Conservation (phyloP, 2,329 filamentous ascomycete species). For the Talaromyces sp. region DNA sequence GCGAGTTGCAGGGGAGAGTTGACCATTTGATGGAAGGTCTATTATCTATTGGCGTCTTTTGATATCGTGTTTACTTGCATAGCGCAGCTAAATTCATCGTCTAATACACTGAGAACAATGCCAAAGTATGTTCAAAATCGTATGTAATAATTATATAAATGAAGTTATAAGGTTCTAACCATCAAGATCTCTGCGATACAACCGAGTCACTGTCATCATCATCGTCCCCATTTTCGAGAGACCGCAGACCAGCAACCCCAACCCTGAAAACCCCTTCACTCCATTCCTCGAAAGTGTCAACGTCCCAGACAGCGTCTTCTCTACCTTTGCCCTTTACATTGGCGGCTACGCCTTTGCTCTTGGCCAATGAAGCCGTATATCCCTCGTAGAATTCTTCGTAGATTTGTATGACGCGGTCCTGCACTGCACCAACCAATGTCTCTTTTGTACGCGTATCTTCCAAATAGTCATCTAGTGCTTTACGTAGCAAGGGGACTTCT, state of each 20-base stretch:
- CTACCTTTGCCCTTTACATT: slow-evolving; percentile 59
- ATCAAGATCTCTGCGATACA: neutral
- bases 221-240: slow-evolving; percentile 32
- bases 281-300: slow-evolving; percentile 64
- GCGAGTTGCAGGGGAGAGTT: neutral
- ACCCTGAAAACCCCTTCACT: slow-evolving; percentile 60
- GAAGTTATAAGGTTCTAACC: neutral
- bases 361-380: slow-evolving; percentile 42
- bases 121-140: neutral
- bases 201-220: slow-evolving; percentile 24
- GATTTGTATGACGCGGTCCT: slow-evolving; percentile 61
- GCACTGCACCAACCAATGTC: slow-evolving; percentile 64
- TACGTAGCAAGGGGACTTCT: slow-evolving; percentile 56
- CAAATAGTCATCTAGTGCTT: slow-evolving; percentile 62
- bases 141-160: neutral
- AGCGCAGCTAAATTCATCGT: no score
- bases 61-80: neutral
- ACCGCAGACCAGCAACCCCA: slow-evolving; percentile 41
- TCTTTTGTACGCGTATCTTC: slow-evolving; percentile 64
- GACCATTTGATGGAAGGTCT: neutral
- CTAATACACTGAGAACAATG: neutral
- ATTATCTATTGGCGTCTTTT: neutral
- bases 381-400: slow-evolving; percentile 66
- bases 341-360: slow-evolving; percentile 34
- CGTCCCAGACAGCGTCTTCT: slow-evolving; percentile 64